phyloP scores from a whole-genome alignment of 176 grass and related monocot species.

The Musa itinerans region DNA sequence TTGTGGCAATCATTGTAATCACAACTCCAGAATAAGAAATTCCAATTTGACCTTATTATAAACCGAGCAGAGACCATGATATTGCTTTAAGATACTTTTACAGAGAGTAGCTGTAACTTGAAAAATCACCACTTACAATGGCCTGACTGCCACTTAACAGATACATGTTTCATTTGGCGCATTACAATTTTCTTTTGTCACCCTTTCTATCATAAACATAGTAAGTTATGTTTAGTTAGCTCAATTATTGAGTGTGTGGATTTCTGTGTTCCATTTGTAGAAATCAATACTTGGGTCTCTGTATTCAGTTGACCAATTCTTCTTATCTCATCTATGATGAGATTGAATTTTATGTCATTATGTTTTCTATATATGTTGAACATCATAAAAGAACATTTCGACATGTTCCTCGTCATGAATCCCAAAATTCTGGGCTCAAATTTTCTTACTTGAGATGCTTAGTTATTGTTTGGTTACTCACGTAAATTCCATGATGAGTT shows the following conservation, averaged over 20 bases:
- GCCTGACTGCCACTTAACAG: background rate
- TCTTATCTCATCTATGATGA: background rate
- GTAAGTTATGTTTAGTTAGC: no score
- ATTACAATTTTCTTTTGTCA: background rate
- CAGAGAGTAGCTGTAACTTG: background rate
- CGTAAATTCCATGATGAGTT: background rate
- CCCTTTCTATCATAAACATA: background rate
- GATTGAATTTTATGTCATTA: background rate
- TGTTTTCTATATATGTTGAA: background rate
- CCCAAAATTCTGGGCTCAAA: background rate
- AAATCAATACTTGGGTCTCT: background rate
- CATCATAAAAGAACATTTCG: no score
- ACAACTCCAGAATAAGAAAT: no score
- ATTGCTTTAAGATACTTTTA: background rate
- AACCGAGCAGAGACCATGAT: no score
- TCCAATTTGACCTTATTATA: no score
- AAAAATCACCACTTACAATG: background rate
- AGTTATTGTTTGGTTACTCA: background rate
- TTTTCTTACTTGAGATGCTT: background rate
- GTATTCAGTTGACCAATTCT: background rate
- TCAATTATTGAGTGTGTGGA: no score
- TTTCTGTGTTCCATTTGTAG: background rate
- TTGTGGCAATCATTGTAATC: no score
- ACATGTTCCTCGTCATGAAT: no score
- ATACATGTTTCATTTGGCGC: background rate